Percentiles rank a stretch among this genome's conserved stretches.
phyloP scores from a whole-genome alignment of 305 asterid genomes.

The Rubia tinctorum region DNA sequence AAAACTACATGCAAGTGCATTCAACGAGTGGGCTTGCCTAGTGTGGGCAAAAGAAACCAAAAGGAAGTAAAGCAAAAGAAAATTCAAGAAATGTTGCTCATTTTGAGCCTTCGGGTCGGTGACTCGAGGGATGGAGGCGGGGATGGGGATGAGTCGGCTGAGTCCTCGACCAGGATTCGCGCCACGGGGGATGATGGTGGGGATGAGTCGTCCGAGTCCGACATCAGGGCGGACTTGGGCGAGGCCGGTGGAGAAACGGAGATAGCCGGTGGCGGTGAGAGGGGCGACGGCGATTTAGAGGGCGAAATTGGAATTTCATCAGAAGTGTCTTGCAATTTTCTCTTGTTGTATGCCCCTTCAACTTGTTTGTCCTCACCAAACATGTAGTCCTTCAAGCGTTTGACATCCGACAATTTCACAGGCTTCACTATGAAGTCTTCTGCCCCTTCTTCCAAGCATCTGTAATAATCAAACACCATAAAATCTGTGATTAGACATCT shows the following conservation, averaged over 20 bases:
- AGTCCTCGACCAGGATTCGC: background rate
- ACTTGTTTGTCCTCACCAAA: constrained; percentile 57
- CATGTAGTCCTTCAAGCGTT: constrained; percentile 71
- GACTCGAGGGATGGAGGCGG: constrained; percentile 37
- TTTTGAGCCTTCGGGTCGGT: constrained; percentile 42
- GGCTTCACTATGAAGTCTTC: constrained; percentile 94
- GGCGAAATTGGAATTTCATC: constrained; percentile 26
- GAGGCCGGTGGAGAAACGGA: constrained; percentile 48
- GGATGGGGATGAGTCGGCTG: constrained; percentile 29
- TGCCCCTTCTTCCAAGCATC: constrained; percentile 96
- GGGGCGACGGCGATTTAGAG: constrained; percentile 22
- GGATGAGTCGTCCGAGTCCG: constrained; percentile 22
- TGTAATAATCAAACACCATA: constrained; percentile 20
- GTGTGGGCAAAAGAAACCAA: constrained; percentile 13
- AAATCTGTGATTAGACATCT: constrained; percentile 8
- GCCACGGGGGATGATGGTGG: background rate
- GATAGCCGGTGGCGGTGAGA: constrained; percentile 39
- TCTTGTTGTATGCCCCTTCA: constrained; percentile 53
- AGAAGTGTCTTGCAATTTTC: constrained; percentile 43
- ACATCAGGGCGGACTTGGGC: constrained; percentile 36
- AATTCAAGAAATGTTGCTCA: constrained; percentile 10
- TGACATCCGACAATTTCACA: constrained; percentile 67
- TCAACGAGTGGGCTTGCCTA: constrained; percentile 24
- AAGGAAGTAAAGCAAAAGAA: background rate
- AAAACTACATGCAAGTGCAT: constrained; percentile 7